Base-by-base conservation (phyloP, 2,329 filamentous ascomycete genomes). In the Diaporthe citrichinensis region DNA sequence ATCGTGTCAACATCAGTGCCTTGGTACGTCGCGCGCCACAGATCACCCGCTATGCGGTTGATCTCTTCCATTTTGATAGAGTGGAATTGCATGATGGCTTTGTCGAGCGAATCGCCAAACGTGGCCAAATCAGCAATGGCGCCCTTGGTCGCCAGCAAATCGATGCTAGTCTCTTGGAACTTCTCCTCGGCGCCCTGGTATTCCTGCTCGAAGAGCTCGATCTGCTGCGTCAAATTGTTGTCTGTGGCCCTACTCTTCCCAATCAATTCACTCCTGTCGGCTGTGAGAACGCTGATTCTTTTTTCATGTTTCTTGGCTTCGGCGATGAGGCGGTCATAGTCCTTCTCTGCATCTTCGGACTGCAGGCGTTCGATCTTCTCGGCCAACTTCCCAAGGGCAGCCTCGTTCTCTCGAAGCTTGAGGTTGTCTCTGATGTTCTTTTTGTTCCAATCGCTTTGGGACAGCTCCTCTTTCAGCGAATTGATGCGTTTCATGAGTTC, bases 1-100 rank as follows among this genome's bases (percentile, higher is more conserved):
- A 99, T 98, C 1, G 94, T 97, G 86, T 99, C 97, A 73, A 99
- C 96, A 81, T 99, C 97, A 0, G 96, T 98, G 78, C 97, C 97
- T 82, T 97, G 95, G 85, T 99, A 99, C 1, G 97, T 98, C 81
- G 93, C 94, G 84, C 95, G 94, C 97, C 97, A 99, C n/a, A 99
- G 90, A 83, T 99, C 97, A 78, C 94, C 95, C 69, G 97, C 93
- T 83, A 98, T 98, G 74, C 92, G 91, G 84, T 99, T 99, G 83
- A 99, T 96, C 83, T 99, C 96, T 79, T 97, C 94, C 97, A 99
- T 99, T 88, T 99, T 99, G 82, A 98, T 87, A 41, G 93, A 90
- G 86, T 99, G 97, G 82, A 96, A 99, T 81, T 94, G 95, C 95
- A 99, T 98, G 81, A 99, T 97, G 62, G 97, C 97, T 81, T 97